Evolutionary conservation across 1,284 basidiomycete genomes (phyloP).

Genomic region (Chondrostereum purpureum): DNA sequence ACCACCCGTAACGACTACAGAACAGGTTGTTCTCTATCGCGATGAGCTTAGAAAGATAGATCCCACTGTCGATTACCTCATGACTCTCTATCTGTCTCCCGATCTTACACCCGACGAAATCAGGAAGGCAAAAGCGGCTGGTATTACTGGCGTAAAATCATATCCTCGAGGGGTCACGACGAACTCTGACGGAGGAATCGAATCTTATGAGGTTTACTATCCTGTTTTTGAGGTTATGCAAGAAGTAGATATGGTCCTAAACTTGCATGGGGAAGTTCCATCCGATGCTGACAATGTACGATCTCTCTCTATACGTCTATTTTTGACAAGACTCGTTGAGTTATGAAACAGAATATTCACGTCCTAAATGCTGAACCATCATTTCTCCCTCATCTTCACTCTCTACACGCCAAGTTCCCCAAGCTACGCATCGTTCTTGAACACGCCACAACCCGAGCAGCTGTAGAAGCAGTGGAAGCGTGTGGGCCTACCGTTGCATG

Average conservation of each 20-base stretch:
- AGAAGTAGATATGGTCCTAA: slow-evolving; percentile 88
- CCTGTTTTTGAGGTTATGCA: slow-evolving; percentile 95
- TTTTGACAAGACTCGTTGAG: slow-evolving; percentile 3
- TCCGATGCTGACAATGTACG: slow-evolving; percentile 76
- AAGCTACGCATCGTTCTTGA: slow-evolving; percentile 93
- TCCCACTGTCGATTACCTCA: slow-evolving; percentile 79
- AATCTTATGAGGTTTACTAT: slow-evolving; percentile 94
- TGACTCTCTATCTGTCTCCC: slow-evolving; percentile 93
- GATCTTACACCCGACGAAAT: slow-evolving; percentile 90
- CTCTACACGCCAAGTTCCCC: slow-evolving; percentile 86
- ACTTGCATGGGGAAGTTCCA: slow-evolving; percentile 96
- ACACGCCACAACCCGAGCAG: slow-evolving; percentile 96
- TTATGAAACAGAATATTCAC: slow-evolving; percentile 68
- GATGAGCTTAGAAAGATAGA: slow-evolving; percentile 71
- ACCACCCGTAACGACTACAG: slow-evolving; percentile 86
- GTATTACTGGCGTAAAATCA: slow-evolving; percentile 91
- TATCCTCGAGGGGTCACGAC: slow-evolving; percentile 98
- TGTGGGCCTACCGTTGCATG: slow-evolving; percentile 90
- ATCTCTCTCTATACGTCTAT: slow-evolving; percentile 10
- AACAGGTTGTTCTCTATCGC: slow-evolving; percentile 80
- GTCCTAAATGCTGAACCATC: slow-evolving; percentile 90
- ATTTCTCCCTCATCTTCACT: slow-evolving; percentile 86
- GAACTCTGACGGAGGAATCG: slow-evolving; percentile 94
- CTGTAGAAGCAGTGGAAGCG: slow-evolving; percentile 85
- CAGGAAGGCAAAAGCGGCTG: slow-evolving; percentile 77